Percentiles rank a stretch among this genome's conserved stretches.
Evolutionary conservation across 2,329 filamentous ascomycete genomes (phyloP).

Genomic region (Cercospora sp.): DNA sequence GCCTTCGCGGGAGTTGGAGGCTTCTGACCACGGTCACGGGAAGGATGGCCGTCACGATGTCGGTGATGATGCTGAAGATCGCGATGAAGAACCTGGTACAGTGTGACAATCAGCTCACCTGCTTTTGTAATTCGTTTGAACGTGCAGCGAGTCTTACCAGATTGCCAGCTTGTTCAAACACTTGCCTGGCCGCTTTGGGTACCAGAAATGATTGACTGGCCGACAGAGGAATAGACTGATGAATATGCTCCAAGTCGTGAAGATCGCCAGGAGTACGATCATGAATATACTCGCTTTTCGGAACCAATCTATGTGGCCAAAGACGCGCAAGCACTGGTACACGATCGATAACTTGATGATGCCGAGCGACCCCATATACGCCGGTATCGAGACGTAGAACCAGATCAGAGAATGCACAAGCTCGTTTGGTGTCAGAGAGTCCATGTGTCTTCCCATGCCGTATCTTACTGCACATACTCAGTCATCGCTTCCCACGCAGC

Average conservation of each 20-base stretch:
- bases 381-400: constrained; percentile 23
- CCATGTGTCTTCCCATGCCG: constrained; percentile 24
- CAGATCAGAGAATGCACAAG: constrained; percentile 14
- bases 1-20: constrained; percentile 32
- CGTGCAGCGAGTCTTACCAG: constrained; percentile 24
- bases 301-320: constrained; percentile 23
- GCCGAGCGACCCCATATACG: constrained; percentile 23
- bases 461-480: constrained; percentile 21
- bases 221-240: constrained; percentile 9
- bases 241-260: constrained; percentile 16
- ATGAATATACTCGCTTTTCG: constrained; percentile 11
- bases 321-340: constrained; percentile 26
- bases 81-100: constrained; percentile 32
- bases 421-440: constrained; percentile 16
- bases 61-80: constrained; percentile 37
- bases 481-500: background rate
- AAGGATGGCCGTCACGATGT: constrained; percentile 36
- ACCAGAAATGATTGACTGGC: constrained; percentile 31
- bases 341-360: constrained; percentile 26
- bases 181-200: constrained; percentile 24
- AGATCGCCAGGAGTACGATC: constrained; percentile 2
- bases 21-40: constrained; percentile 38
- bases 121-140: background rate
- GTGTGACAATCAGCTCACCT: background rate
- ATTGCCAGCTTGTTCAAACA: constrained; percentile 29